Evolutionary conservation across 1,284 basidiomycete genomes (phyloP), one percentile per base, ranked within the genome.

Genomic region (Coniophora puteana): DNA sequence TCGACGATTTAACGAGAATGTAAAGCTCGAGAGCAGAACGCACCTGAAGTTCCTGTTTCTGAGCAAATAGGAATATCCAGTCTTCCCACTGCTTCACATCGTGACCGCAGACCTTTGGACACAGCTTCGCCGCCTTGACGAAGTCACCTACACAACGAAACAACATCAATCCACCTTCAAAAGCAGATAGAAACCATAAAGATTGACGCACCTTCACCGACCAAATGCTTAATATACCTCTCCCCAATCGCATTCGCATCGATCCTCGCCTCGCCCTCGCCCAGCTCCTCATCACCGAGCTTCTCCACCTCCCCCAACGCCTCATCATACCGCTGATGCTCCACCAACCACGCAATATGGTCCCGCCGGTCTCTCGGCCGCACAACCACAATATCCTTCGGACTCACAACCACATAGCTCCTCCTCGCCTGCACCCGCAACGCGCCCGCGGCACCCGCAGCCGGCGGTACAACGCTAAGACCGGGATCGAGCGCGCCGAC

Each of bases 301-400:
- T 73, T 73, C 62, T 96, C 93, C n/a, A 93, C 79, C 42, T 83
- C 83, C 20, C 76, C 78, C 45, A 99, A 68, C 0, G 96, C 96
- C 55, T 96, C 92, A 51, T 93, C 89, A 56, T 92, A 99, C 46
- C 81, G 68, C 57, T 80, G 73, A 47, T 82, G 75, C 55, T 97
- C 91, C 13, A 98, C 83, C 13, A 99, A 69, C 95, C 95, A 99
- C 10, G 79, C 73, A 34, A 99, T 80, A 57, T 96, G 93, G 61
- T 99, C 96, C 52, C 80, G 78, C 56, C 80, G 77, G 66, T 97
- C 94, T 41, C 96, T 73, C 17, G 89, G 85, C 49, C 81, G 78
- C 4, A 93, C 93, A 3, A 93, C 66, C 26, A 98, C 83, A 22
- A 98, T 66, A 53, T 94, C 93, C 50, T 79, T 74, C 1, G 95